These are phyloP conservation scores for Marasmius oreades DNA, from an alignment of 1,284 basidiomycete species.

Conservation along the genomic window DNA sequence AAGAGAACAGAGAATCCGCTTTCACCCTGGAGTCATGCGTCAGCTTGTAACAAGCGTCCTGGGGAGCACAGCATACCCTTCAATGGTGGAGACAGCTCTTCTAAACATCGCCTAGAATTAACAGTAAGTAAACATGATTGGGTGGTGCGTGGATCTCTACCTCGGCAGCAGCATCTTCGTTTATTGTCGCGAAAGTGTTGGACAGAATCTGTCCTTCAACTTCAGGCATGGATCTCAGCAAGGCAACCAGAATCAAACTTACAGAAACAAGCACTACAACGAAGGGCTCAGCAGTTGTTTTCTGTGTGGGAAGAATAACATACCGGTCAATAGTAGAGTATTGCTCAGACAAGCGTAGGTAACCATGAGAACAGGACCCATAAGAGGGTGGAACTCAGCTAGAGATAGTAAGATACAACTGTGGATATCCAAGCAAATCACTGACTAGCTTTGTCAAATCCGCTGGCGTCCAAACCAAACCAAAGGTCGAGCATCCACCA, in stretches of 20 bases:
- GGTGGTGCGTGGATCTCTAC: constrained; percentile 32
- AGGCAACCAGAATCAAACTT: constrained; percentile 24
- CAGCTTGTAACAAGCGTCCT: constrained; percentile 3
- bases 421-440: constrained; percentile 15
- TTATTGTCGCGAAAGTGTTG: constrained; percentile 90
- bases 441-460: constrained; percentile 76
- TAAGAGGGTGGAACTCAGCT: constrained; percentile 77
- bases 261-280: constrained; percentile 72
- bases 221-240: not conserved
- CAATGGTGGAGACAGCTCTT: constrained; percentile 85
- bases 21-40: constrained; percentile 54
- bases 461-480: constrained; percentile 87
- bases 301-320: constrained; percentile 18
- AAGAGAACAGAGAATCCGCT: constrained; percentile 88
- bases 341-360: constrained; percentile 86
- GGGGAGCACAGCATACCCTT: constrained; percentile 54
- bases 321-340: constrained; percentile 78
- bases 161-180: constrained; percentile 89
- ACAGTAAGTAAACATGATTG: not conserved
- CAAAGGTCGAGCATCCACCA: constrained; percentile 91
- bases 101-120: constrained; percentile 82
- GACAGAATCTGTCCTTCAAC: constrained; percentile 71
- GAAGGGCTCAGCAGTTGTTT: not conserved
- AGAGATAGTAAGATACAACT: constrained; percentile 1
- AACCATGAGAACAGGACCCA: constrained; percentile 87